Evolutionary conservation across 2,329 filamentous ascomycete species (phyloP).

Genomic region (Fusarium solani-melongenae): DNA sequence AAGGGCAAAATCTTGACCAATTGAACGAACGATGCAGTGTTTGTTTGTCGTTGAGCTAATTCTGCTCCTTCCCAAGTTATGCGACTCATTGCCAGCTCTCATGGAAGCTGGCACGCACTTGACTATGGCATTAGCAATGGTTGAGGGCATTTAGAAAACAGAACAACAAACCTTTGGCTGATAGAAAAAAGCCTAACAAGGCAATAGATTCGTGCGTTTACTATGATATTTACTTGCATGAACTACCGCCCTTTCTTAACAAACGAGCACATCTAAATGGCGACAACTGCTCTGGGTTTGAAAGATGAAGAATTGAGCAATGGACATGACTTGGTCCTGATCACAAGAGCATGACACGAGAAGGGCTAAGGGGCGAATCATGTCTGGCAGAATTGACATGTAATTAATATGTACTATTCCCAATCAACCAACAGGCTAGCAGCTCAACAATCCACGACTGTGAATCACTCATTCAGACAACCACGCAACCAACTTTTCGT

Average conservation of each 20-base stretch:
- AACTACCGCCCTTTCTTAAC: background rate
- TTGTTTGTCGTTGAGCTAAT: background rate
- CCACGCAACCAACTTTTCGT: conserved; percentile 59
- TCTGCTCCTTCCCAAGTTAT: background rate
- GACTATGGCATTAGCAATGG: background rate
- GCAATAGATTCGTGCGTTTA: background rate
- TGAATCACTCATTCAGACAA: conserved; percentile 36
- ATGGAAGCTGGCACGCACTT: background rate
- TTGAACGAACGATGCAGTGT: background rate
- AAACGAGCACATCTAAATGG: background rate
- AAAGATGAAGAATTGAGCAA: background rate
- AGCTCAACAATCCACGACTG: background rate
- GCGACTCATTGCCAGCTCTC: background rate
- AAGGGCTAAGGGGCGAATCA: background rate
- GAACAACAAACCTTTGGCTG: background rate
- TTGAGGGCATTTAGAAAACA: background rate
- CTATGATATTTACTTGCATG: background rate
- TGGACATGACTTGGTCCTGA: background rate
- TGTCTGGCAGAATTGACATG: background rate
- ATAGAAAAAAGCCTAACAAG: background rate
- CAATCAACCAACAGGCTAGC: background rate
- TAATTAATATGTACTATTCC: background rate
- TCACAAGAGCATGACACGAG: background rate
- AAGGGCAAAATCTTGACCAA: background rate
- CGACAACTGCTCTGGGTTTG: background rate